Conservation (phyloP, 345 rosid genomes). For the Laguncularia racemosa region DNA sequence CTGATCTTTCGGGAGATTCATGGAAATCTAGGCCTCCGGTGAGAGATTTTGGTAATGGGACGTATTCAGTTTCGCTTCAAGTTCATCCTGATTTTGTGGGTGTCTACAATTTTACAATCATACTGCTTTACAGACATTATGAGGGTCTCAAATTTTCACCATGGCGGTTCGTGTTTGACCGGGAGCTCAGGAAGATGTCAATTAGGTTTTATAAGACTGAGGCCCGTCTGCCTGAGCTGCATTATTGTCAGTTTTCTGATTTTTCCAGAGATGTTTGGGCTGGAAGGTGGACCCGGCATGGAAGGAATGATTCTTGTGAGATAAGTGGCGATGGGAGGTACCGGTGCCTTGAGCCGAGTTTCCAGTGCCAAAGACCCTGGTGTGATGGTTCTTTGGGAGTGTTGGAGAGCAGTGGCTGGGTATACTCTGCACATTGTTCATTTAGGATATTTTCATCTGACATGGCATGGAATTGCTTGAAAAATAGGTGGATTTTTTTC, state of each 20-base stretch:
- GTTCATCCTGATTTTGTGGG: slow-evolving; percentile 90
- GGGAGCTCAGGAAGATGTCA: slow-evolving; percentile 33
- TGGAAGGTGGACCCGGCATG: slow-evolving; percentile 92
- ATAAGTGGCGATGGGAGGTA: slow-evolving; percentile 73
- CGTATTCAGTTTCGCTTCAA: slow-evolving; percentile 62
- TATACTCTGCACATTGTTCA: slow-evolving; percentile 81
- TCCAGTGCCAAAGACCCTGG: slow-evolving; percentile 76
- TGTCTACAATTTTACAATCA: slow-evolving; percentile 56
- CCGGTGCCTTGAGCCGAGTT: slow-evolving; percentile 54
- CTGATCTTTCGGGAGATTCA: slow-evolving; percentile 73
- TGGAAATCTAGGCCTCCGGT: slow-evolving; percentile 88
- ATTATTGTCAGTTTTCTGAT: slow-evolving; percentile 48
- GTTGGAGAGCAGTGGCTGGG: slow-evolving; percentile 98
- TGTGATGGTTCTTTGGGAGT: slow-evolving; percentile 65
- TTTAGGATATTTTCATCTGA: slow-evolving; percentile 47
- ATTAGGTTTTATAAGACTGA: slow-evolving; percentile 35
- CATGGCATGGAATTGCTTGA: slow-evolving; percentile 77
- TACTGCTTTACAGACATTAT: slow-evolving; percentile 67
- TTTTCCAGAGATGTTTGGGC: slow-evolving; percentile 63
- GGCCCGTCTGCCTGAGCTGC: slow-evolving; percentile 38
- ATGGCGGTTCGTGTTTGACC: slow-evolving; percentile 47
- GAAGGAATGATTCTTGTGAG: slow-evolving; percentile 49
- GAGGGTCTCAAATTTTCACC: slow-evolving; percentile 75
- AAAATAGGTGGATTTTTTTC: slow-evolving; percentile 81
- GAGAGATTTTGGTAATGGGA: slow-evolving; percentile 74